Evolutionary conservation across 805 yeast species (phyloP).

Genomic region (Barnettozyma vustinii): DNA sequence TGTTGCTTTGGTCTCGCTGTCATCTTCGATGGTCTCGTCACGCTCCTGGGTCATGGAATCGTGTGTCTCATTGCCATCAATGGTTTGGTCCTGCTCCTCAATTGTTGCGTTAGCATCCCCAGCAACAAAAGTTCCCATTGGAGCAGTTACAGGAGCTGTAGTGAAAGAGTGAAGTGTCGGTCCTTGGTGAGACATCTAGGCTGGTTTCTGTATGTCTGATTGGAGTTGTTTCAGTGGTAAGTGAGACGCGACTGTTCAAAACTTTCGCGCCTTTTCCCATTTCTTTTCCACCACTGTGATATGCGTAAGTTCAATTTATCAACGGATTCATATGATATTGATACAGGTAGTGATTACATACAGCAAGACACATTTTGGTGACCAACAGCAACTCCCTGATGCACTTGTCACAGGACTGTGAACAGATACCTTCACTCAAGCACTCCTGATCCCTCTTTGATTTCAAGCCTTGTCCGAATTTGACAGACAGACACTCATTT

Average conservation of each 20-base stretch:
- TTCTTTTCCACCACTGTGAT: background rate
- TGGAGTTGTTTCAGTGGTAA: background rate
- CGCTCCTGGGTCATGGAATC: conserved; percentile 3
- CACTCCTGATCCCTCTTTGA: too few species aligned
- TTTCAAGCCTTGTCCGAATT: too few species aligned
- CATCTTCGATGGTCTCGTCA: conserved; percentile 11
- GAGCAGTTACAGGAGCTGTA: background rate
- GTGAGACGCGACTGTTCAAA: background rate
- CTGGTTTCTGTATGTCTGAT: background rate
- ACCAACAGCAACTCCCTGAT: too few species aligned
- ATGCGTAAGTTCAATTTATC: too few species aligned
- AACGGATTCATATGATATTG: background rate
- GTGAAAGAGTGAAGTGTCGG: conserved; percentile 22
- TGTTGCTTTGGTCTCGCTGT: background rate
- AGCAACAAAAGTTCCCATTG: conserved; percentile 1
- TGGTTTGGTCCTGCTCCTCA: conserved; percentile 13
- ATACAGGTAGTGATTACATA: background rate
- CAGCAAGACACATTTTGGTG: too few species aligned
- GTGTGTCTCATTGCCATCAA: conserved; percentile 11
- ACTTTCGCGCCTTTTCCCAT: background rate
- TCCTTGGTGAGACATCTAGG: conserved; percentile 7
- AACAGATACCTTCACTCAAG: too few species aligned
- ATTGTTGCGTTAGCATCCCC: conserved; percentile 10
- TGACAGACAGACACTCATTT: too few species aligned
- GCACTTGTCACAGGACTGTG: too few species aligned